Evolutionary conservation across 148 eudicot species (phyloP), one percentile per base, ranked within the genome.

Genomic region (Simmondsia chinensis): DNA sequence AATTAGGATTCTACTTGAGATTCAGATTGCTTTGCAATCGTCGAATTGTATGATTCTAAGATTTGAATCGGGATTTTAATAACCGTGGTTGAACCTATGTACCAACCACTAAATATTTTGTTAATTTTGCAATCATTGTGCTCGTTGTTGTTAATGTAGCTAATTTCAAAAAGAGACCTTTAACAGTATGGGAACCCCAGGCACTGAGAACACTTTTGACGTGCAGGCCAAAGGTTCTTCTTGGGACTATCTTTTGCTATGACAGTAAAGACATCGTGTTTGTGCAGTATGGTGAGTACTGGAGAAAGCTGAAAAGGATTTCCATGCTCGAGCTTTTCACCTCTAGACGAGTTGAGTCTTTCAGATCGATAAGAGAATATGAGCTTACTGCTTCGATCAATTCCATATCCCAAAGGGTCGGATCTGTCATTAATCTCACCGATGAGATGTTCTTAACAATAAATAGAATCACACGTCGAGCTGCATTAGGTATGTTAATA

Each of bases 271-370:
- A 38, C 14, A 42, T 63, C 1, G 52, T 12, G 5, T 46, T 37
- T 4, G 45, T 62, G 1, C 68, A 57, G 2, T 56, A 56, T 9
- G 68, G 68, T 0, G 51, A 63, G 14, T 63, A 56, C 23, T 63
- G 62, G 62, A 41, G 57, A 10, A 43, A 56, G 14, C 2, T 49
- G 0, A 27, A 45, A 12, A 63, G 33, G 32, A 44, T 63, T 3
- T 20, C 52, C 15, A 36, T 50, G 22, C 7, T 49, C 1, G 57
- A 56, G 20, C 62, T 63, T 5, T 45, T 49, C 1, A 49, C 54
- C 14, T 9, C 33, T 0, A 48, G 43, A 7, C 23, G 56, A 6
- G 56, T 63, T 2, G 31, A 33, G 19, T 46, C 40, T 1, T 56
- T 56, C 14, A 14, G 37, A 4, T 16, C 38, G 0, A 13, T 57